Base-by-base conservation (phyloP, 257 asterid species). In the Coffea eugenioides region DNA sequence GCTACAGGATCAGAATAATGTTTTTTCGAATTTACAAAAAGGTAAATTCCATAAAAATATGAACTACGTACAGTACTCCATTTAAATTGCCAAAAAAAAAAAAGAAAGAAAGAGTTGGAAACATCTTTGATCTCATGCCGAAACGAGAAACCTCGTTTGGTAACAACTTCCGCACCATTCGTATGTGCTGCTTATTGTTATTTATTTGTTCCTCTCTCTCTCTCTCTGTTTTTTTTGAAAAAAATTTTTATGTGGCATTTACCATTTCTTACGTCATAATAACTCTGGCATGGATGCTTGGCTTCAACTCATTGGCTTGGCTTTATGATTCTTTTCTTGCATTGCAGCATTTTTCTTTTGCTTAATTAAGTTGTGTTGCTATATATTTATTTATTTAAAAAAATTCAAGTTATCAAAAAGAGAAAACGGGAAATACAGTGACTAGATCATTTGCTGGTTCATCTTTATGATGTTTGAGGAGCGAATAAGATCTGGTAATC, bases 101-200 rank as follows among this genome's bases (percentile, higher is more conserved):
- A 39, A 18, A 3, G n/a, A 20, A 71, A 71, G 43, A 39, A 18
- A 3, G n/a, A 20, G 4, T 25, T 65, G 25, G n/a, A 49, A 13
- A 21, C 25, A 34, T 31, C 1, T 83, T 77, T 13, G 3, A 39
- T 39, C 43, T 39, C 43, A 39, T 21, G 54, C 71, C 25, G 11
- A 80, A 79, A 83, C 86, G 84, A 71, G 83, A 82, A 59, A 57
- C 76, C 83, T 83, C 84, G 34, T 77, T 83, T 79, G 95, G 92
- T 90, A 89, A 89, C 88, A 18, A 82, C 80, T 82, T 88, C 52
- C 87, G 56, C 70, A 14, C 88, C 43, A 80, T 91, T 85, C 71
- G 88, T 88, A 87, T 75, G 90, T 86, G 76, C 71, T 41, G 61
- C 34, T 54, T 62, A 3, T 41, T 57, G 61, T 2, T 57, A 3